Evolutionary conservation across 352 stramenopile genomes (phyloP).

Genomic region (Phytophthora sp.): DNA sequence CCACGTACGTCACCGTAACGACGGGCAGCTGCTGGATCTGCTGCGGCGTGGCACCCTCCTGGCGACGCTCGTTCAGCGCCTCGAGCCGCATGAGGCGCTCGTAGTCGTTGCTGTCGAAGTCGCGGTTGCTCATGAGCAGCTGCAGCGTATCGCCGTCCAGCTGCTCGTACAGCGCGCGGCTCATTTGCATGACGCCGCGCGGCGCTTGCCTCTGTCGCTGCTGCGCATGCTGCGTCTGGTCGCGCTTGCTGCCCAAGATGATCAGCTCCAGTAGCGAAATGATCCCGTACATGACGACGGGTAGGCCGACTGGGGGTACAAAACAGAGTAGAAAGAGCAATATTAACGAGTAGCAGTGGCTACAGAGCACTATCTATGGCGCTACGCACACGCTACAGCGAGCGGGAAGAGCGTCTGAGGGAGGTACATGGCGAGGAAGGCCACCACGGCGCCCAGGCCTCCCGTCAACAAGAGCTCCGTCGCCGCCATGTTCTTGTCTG

Average conservation of each 20-base stretch:
- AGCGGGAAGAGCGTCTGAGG: slow-evolving; percentile 35
- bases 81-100: slow-evolving; percentile 75
- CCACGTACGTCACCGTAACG: slow-evolving; percentile 65
- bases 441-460: slow-evolving; percentile 17
- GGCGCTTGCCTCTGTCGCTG: slow-evolving; percentile 20
- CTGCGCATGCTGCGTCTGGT: slow-evolving; percentile 13
- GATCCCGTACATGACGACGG: slow-evolving; percentile 57
- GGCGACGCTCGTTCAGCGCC: slow-evolving; percentile 57
- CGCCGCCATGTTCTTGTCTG: slow-evolving; percentile 23
- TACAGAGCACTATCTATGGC: not conserved
- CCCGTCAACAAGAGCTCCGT: slow-evolving; percentile 18
- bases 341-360: not conserved
- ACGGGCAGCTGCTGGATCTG: slow-evolving; percentile 74
- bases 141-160: slow-evolving; percentile 67
- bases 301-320: slow-evolving; percentile 43
- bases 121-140: slow-evolving; percentile 67
- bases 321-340: not conserved
- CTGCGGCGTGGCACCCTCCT: slow-evolving; percentile 50
- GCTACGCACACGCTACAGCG: slow-evolving; percentile 36
- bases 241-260: slow-evolving; percentile 35
- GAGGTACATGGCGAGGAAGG: slow-evolving; percentile 32
- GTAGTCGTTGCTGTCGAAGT: slow-evolving; percentile 79
- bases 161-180: slow-evolving; percentile 68
- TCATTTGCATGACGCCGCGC: slow-evolving; percentile 60
- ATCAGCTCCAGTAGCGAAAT: slow-evolving; percentile 55